Conservation (phyloP, 2,329 filamentous ascomycete species). For the Nemania serpens region DNA sequence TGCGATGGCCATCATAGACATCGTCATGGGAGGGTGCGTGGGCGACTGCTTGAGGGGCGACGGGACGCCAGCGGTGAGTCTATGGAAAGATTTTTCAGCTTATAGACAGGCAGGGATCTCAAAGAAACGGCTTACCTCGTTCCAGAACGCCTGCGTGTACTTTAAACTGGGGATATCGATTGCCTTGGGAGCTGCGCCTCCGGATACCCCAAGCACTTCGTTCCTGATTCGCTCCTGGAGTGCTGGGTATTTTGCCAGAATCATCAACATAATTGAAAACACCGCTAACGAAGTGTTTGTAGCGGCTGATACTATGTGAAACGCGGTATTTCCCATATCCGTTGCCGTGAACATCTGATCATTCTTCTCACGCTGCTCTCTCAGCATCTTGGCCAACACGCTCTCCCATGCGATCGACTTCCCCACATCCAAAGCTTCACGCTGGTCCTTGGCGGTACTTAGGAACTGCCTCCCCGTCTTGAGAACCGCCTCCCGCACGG, state of each 20-base stretch:
- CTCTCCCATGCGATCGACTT: slow-evolving; percentile 1
- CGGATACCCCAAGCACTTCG: neutral
- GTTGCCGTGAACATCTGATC: neutral
- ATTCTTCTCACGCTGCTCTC: neutral
- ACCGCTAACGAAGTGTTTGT: neutral
- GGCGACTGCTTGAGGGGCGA: slow-evolving; percentile 2
- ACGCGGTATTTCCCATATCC: neutral
- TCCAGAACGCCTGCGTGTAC: slow-evolving; percentile 4
- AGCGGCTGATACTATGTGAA: neutral
- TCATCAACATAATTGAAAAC: neutral
- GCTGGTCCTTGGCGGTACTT: neutral
- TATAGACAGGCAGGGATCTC: neutral
- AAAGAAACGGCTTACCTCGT: neutral
- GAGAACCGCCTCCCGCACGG: neutral
- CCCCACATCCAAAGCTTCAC: neutral
- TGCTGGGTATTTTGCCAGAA: neutral
- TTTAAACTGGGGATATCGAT: neutral
- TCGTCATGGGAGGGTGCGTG: slow-evolving; percentile 2
- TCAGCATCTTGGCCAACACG: neutral
- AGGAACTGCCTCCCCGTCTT: neutral
- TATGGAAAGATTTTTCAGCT: neutral
- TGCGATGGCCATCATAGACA: slow-evolving; percentile 1
- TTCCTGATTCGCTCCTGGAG: neutral
- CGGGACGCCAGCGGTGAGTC: slow-evolving; percentile 5
- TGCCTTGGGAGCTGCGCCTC: neutral